Percentiles rank a stretch among this genome's conserved stretches.
These are phyloP conservation scores for Aspergillus incahuasiensis DNA, from an alignment of 495 filamentous ascomycete genomes.

Conservation along the genomic window DNA sequence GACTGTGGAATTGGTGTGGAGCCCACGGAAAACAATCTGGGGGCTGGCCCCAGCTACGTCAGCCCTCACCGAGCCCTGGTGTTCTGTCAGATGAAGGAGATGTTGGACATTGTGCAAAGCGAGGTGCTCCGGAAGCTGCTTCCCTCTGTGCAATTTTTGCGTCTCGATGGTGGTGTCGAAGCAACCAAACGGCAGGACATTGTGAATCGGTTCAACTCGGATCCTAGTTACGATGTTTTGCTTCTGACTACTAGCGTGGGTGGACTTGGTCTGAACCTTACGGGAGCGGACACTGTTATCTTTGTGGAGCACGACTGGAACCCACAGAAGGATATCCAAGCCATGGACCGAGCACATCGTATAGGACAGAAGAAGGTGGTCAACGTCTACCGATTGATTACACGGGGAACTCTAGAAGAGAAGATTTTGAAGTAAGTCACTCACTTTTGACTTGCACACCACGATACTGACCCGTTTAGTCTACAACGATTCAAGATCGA, in stretches of 20 bases:
- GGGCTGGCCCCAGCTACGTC: conserved; percentile 72
- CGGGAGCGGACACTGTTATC: conserved; percentile 96
- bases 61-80: conserved; percentile 92
- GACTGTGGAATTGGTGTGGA: conserved; percentile 90
- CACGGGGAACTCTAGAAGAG: conserved; percentile 92
- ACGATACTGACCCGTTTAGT: conserved; percentile 43
- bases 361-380: conserved; percentile 99
- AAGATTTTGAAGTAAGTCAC: conserved; percentile 83
- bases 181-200: conserved; percentile 88
- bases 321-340: conserved; percentile 95
- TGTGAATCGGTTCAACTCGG: conserved; percentile 96
- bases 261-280: conserved; percentile 90
- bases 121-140: conserved; percentile 82
- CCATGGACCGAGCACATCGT: conserved; percentile 97
- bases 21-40: conserved; percentile 51
- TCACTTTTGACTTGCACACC: neutral
- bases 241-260: conserved; percentile 92
- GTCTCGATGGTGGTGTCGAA: conserved; percentile 88
- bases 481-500: conserved; percentile 99
- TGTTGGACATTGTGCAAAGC: conserved; percentile 96
- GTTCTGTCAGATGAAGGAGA: conserved; percentile 99
- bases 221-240: conserved; percentile 90
- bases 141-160: conserved; percentile 81
- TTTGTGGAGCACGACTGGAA: conserved; percentile 99
- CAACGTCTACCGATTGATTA: conserved; percentile 97